Conservation (phyloP, 139 green algal species). For the Diplosphaera chodatii region DNA sequence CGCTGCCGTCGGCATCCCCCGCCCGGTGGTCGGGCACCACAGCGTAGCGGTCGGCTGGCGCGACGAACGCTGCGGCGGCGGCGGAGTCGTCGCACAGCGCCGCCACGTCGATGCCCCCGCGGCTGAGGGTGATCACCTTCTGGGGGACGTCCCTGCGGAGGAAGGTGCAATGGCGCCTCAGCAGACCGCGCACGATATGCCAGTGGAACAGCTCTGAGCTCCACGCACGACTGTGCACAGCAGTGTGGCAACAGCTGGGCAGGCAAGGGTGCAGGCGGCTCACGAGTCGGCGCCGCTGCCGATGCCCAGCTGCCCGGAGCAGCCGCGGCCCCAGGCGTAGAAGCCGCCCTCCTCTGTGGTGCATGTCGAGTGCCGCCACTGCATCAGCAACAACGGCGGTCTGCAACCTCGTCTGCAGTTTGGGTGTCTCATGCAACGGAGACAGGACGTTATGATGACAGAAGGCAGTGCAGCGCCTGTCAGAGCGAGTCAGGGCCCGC, state of each 20-base stretch:
- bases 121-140: neutral
- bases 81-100: conserved; percentile 13
- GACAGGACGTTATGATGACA: too few relatives aligned
- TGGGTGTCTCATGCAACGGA: too few relatives aligned
- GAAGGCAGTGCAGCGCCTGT: too few relatives aligned
- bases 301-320: conserved; percentile 78
- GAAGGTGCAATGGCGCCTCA: too few relatives aligned
- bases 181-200: too few relatives aligned
- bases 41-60: conserved; percentile 41
- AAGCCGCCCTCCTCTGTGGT: conserved; percentile 46
- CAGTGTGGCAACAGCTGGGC: too few relatives aligned
- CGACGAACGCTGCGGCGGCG: conserved; percentile 24
- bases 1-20: neutral
- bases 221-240: too few relatives aligned
- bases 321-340: conserved; percentile 75
- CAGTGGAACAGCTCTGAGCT: too few relatives aligned
- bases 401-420: too few relatives aligned
- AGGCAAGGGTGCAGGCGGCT: neutral
- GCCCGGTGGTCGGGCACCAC: conserved; percentile 32
- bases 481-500: too few relatives aligned
- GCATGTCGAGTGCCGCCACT: conserved; percentile 78
- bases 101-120: conserved; percentile 21
- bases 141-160: neutral
- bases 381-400: conserved; percentile 49
- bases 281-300: neutral